phyloP scores from a whole-genome alignment of 768 basidiomycete species.

The Suillus subalutaceus region DNA sequence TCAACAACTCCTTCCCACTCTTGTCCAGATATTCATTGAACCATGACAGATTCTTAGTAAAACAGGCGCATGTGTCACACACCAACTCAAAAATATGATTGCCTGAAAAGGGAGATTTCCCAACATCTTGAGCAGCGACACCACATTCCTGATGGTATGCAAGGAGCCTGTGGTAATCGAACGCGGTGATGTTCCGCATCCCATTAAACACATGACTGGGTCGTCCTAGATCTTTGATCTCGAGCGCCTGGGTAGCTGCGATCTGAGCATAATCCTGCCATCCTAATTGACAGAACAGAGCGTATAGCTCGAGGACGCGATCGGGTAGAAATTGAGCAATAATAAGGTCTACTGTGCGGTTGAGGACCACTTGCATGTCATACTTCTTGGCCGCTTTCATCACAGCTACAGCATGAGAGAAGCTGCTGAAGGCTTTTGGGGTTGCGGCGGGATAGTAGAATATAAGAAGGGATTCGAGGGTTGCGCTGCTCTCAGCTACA shows the following conservation, averaged over 20 bases:
- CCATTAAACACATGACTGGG: conserved; percentile 22
- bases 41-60: no score
- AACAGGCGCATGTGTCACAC: no score
- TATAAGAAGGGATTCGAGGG: conserved; percentile 39
- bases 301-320: conserved; percentile 30
- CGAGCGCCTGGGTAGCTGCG: conserved; percentile 28
- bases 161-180: conserved; percentile 43
- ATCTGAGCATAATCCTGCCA: conserved; percentile 21
- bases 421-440: conserved; percentile 5
- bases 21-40: background rate
- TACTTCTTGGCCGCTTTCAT: conserved; percentile 25
- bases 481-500: conserved; percentile 42
- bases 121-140: conserved; percentile 9
- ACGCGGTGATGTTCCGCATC: conserved; percentile 44
- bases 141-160: conserved; percentile 46
- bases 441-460: conserved; percentile 39
- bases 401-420: conserved; percentile 17
- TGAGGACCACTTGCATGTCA: conserved; percentile 26
- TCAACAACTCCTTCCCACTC: conserved; percentile 6
- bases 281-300: conserved; percentile 26
- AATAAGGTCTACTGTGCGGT: conserved; percentile 18
- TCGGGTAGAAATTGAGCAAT: conserved; percentile 12
- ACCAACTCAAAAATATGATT: no score
- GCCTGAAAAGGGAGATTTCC: background rate
- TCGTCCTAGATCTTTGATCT: conserved; percentile 10